These are phyloP conservation scores for Starmerella tilneyi DNA, from an alignment of 805 yeast genomes.

Conservation along the genomic window DNA sequence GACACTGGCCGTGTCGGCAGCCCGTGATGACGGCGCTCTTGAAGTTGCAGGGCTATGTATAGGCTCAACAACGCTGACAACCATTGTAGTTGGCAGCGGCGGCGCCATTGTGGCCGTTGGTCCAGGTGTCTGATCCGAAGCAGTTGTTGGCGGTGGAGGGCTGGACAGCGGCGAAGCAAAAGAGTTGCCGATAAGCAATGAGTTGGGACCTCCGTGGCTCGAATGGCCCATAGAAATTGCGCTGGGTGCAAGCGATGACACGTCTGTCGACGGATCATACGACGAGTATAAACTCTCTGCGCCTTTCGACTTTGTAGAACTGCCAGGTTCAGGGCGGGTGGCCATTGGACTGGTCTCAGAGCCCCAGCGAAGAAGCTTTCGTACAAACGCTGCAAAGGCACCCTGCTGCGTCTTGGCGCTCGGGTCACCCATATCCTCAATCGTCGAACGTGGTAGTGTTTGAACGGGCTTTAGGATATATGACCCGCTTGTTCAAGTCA, in stretches of 20 bases:
- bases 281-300: slow-evolving; percentile 4
- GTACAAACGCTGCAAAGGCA: slow-evolving; percentile 3
- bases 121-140: background rate
- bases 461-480: too few relatives aligned
- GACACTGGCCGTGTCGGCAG: slow-evolving; percentile 31
- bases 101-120: background rate
- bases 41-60: background rate
- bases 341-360: background rate
- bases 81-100: background rate
- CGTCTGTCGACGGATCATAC: slow-evolving; percentile 1
- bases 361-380: slow-evolving; percentile 6
- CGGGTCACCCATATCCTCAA: background rate
- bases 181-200: background rate
- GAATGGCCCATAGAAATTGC: background rate
- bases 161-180: background rate
- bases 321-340: background rate
- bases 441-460: background rate
- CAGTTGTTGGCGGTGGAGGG: background rate
- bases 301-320: slow-evolving; percentile 3
- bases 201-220: background rate
- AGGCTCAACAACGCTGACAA: slow-evolving; percentile 5
- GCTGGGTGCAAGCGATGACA: slow-evolving; percentile 6
- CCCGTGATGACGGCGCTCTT: background rate
- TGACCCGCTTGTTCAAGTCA: too few relatives aligned
- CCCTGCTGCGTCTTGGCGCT: slow-evolving; percentile 1